phyloP scores from a whole-genome alignment of 176 grass and related monocot genomes.

The Carex cristatella region DNA sequence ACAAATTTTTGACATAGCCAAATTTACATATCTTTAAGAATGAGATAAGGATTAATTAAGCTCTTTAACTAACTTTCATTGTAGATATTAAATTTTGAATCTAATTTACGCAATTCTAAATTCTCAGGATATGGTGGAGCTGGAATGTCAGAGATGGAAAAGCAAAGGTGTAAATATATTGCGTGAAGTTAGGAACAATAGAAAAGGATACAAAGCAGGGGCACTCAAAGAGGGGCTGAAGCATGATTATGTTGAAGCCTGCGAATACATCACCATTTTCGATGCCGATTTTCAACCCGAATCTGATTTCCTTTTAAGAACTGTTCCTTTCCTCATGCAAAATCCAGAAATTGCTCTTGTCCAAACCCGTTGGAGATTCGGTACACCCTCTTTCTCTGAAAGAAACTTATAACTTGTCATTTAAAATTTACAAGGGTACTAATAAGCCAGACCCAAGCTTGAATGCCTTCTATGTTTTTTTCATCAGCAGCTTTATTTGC shows the following conservation, averaged over 20 bases:
- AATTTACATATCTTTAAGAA: neutral
- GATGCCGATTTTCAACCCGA: slow-evolving; percentile 86
- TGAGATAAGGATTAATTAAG: too few species aligned
- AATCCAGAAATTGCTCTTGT: slow-evolving; percentile 78
- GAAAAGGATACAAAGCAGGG: slow-evolving; percentile 92
- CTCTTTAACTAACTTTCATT: too few species aligned
- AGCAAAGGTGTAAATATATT: slow-evolving; percentile 71
- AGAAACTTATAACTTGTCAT: neutral
- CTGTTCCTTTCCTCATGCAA: slow-evolving; percentile 77
- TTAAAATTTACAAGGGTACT: neutral
- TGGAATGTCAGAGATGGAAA: slow-evolving; percentile 67
- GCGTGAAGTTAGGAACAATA: slow-evolving; percentile 62
- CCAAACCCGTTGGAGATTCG: slow-evolving; percentile 86
- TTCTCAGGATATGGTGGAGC: slow-evolving; percentile 58
- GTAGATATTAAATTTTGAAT: neutral
- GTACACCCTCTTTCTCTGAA: slow-evolving; percentile 23
- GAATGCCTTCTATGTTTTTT: too few species aligned
- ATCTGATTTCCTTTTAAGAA: slow-evolving; percentile 61
- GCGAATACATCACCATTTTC: slow-evolving; percentile 89
- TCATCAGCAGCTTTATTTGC: too few species aligned
- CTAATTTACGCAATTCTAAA: neutral
- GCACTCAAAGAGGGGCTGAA: slow-evolving; percentile 78
- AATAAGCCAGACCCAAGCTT: too few species aligned
- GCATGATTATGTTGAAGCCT: slow-evolving; percentile 51
- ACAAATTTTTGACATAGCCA: neutral